Conservation (phyloP, 495 filamentous ascomycete genomes). For the Cladorrhinum samala region DNA sequence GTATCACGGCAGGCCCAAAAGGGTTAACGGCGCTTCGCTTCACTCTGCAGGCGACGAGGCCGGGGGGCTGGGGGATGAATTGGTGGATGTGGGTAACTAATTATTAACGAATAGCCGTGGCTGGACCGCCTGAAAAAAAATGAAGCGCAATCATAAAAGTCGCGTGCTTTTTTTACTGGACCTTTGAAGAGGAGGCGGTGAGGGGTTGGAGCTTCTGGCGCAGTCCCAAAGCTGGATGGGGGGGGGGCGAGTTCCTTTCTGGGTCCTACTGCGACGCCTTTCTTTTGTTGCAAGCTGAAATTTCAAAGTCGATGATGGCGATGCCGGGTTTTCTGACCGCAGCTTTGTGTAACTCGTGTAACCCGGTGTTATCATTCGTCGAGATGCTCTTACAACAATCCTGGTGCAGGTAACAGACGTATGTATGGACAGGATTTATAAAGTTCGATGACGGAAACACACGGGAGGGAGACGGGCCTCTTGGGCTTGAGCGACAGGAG, state of each 20-base stretch:
- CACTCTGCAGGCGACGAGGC: not conserved
- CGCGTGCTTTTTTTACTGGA: constrained; percentile 5
- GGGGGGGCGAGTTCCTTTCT: too few species aligned
- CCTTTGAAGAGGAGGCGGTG: constrained; percentile 1
- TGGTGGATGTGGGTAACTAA: not conserved
- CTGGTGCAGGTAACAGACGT: not conserved
- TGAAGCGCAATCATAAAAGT: not conserved
- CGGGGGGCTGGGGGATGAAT: not conserved
- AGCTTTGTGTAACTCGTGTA: not conserved
- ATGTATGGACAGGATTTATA: not conserved
- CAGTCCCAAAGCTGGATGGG: not conserved
- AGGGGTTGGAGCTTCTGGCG: not conserved
- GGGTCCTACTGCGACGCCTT: too few species aligned
- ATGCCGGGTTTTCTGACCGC: not conserved
- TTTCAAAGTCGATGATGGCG: constrained; percentile 4
- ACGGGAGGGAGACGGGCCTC: not conserved
- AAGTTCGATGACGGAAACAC: not conserved
- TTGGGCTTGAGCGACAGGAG: too few species aligned
- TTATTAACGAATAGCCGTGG: not conserved
- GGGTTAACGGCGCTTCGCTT: constrained; percentile 5
- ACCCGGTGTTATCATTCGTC: not conserved
- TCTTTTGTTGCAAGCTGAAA: too few species aligned
- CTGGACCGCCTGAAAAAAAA: not conserved
- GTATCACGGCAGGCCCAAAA: constrained; percentile 3
- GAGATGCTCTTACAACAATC: not conserved